Conservation (phyloP, 2,329 filamentous ascomycete species). For the Cladosporium sp. region DNA sequence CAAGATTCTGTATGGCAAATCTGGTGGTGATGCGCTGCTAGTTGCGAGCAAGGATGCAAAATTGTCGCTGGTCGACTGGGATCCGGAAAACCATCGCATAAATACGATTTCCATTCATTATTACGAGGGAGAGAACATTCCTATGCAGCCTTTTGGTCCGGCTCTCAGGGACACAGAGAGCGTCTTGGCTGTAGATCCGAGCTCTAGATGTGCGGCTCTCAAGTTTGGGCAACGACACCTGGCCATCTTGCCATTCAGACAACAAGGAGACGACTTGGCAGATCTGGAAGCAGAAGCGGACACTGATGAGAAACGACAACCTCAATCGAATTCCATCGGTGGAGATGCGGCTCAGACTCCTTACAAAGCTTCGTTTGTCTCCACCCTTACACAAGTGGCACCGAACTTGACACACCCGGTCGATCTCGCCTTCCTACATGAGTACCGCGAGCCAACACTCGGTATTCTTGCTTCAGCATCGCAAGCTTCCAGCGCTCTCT, state of each 20-base stretch:
- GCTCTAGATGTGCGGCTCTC: constrained; percentile 87
- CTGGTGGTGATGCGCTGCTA: constrained; percentile 78
- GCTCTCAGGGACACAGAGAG: constrained; percentile 72
- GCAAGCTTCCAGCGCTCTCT: constrained; percentile 68
- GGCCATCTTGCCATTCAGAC: constrained; percentile 89
- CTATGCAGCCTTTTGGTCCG: constrained; percentile 65
- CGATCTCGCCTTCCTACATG: constrained; percentile 87
- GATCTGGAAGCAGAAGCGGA: constrained; percentile 80
- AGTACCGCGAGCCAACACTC: constrained; percentile 96
- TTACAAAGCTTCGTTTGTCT: constrained; percentile 87
- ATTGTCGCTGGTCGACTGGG: constrained; percentile 90
- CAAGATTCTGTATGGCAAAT: constrained; percentile 66
- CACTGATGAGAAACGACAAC: constrained; percentile 49
- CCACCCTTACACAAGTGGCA: constrained; percentile 84
- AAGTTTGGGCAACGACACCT: constrained; percentile 87
- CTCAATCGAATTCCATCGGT: constrained; percentile 29
- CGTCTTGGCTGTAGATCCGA: constrained; percentile 81
- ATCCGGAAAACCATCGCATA: constrained; percentile 72
- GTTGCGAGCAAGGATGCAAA: constrained; percentile 87
- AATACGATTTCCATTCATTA: constrained; percentile 93
- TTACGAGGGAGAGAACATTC: constrained; percentile 83
- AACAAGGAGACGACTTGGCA: constrained; percentile 72
- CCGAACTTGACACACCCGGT: constrained; percentile 82
- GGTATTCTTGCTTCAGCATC: constrained; percentile 81
- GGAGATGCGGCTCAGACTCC: constrained; percentile 53